phyloP scores from a whole-genome alignment of 2,329 filamentous ascomycete genomes.

The Meredithiella fracta region DNA sequence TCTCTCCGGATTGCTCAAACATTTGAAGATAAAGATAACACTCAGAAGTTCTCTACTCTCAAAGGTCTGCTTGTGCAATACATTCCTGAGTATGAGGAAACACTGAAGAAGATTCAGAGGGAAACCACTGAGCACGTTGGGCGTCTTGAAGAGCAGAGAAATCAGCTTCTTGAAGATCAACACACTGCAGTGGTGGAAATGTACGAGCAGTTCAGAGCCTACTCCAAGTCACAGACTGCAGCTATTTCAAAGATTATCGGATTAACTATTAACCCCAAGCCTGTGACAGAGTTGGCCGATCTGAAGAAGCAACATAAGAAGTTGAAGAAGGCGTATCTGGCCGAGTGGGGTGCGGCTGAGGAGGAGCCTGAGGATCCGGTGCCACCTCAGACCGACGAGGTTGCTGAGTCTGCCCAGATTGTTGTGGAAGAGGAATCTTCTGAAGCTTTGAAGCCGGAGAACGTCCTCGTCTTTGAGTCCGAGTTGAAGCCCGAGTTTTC shows the following conservation, averaged over 20 bases:
- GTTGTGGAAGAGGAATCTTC: no score
- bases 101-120: slow-evolving; percentile 2
- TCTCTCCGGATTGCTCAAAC: slow-evolving; percentile 5
- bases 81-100: neutral
- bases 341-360: no score
- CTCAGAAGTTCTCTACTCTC: neutral
- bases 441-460: no score
- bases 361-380: no score
- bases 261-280: neutral
- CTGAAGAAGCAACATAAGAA: neutral
- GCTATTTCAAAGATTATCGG: neutral
- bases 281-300: neutral
- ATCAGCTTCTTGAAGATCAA: slow-evolving; percentile 5
- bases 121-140: slow-evolving; percentile 1
- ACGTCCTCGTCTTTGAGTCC: no score
- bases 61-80: neutral
- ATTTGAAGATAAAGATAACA: slow-evolving; percentile 1
- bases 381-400: no score
- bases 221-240: neutral
- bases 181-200: neutral
- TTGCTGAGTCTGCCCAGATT: no score
- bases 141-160: slow-evolving; percentile 1
- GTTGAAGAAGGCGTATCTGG: neutral
- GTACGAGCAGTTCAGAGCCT: slow-evolving; percentile 3
- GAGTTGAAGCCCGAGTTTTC: no score